Percentiles rank a stretch among this genome's conserved stretches.
phyloP scores from a whole-genome alignment of 2,329 filamentous ascomycete species.

The Tolypocladium tropicale region DNA sequence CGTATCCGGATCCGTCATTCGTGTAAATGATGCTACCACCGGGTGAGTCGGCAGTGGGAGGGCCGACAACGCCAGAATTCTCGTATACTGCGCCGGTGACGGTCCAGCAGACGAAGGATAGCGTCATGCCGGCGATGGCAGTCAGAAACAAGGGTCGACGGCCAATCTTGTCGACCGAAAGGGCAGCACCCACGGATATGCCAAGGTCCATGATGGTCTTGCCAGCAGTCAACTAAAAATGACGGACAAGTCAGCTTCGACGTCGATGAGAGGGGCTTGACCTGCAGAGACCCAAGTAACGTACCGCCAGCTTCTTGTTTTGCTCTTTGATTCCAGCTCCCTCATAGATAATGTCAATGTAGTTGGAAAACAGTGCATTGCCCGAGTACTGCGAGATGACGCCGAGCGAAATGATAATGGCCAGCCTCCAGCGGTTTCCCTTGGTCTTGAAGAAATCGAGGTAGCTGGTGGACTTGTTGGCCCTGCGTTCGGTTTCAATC shows the following conservation, averaged over 20 bases:
- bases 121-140: slow-evolving; percentile 37
- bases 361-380: slow-evolving; percentile 58
- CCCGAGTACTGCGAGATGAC: slow-evolving; percentile 60
- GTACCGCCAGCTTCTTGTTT: slow-evolving; percentile 43
- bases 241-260: slow-evolving; percentile 1
- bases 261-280: neutral
- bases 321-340: slow-evolving; percentile 49
- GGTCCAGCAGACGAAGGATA: slow-evolving; percentile 39
- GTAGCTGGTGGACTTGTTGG: slow-evolving; percentile 40
- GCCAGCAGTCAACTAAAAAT: slow-evolving; percentile 33
- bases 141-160: slow-evolving; percentile 43
- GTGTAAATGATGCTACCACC: slow-evolving; percentile 17
- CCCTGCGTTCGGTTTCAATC: slow-evolving; percentile 44
- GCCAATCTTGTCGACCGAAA: slow-evolving; percentile 39
- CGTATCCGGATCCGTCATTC: slow-evolving; percentile 36
- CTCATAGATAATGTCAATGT: slow-evolving; percentile 52
- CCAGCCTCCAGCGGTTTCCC: slow-evolving; percentile 54
- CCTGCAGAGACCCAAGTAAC: slow-evolving; percentile 5
- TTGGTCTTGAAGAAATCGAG: slow-evolving; percentile 50
- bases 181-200: slow-evolving; percentile 42
- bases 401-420: slow-evolving; percentile 52
- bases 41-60: neutral
- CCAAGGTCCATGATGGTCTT: slow-evolving; percentile 49
- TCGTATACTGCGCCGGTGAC: slow-evolving; percentile 42
- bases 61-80: slow-evolving; percentile 18